Conservation (phyloP, 148 eudicot genomes). For the Rhododendron mucronatum region DNA sequence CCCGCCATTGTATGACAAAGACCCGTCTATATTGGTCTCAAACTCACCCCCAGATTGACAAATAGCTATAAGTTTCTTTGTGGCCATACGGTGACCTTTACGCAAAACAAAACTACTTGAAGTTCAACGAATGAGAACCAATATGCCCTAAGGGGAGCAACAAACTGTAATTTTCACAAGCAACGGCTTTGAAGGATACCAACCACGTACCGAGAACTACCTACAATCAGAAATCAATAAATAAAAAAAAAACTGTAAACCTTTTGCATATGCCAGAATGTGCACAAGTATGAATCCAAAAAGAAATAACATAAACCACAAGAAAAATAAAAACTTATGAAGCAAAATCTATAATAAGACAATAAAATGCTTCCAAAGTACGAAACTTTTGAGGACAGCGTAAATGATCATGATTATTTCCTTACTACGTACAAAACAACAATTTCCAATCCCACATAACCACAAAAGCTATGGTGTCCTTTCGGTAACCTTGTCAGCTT, state of each 20-base stretch:
- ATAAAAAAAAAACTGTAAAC: background rate
- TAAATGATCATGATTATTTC: background rate
- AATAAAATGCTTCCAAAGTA: background rate
- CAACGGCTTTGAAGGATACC: background rate
- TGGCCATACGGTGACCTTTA: conserved; percentile 20
- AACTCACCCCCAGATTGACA: conserved; percentile 84
- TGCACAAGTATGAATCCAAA: background rate
- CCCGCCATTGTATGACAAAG: conserved; percentile 60
- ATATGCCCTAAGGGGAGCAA: background rate
- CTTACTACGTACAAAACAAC: background rate
- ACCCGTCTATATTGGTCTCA: conserved; percentile 50
- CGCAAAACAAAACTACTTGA: conserved; percentile 6
- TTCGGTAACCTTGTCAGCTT: background rate
- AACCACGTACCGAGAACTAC: background rate
- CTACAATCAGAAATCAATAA: background rate
- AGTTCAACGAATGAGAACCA: background rate
- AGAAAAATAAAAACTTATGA: background rate
- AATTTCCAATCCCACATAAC: background rate
- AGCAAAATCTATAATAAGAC: background rate
- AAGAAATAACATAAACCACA: background rate
- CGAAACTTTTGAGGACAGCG: background rate
- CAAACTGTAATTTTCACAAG: background rate
- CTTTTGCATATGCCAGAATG: background rate
- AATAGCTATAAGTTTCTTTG: conserved; percentile 68
- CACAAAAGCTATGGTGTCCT: background rate